phyloP scores from a whole-genome alignment of 2,329 filamentous ascomycete genomes.

The Albophoma yamanashiensis region DNA sequence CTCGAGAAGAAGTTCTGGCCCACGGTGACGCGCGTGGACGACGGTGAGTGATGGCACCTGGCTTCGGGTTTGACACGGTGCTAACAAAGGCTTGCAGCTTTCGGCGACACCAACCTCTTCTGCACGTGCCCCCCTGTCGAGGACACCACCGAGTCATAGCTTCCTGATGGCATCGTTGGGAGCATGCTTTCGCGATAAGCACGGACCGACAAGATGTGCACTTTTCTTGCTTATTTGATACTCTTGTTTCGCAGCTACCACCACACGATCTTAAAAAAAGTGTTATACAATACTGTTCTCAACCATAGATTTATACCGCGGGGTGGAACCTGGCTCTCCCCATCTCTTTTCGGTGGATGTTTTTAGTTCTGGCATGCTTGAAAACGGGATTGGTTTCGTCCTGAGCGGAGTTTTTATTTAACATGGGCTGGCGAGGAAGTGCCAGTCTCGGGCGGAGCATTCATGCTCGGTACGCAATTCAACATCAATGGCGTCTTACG shows the following conservation, averaged over 20 bases:
- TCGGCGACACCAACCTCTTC: slow-evolving; percentile 86
- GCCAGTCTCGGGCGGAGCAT: neutral
- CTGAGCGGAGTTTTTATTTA: slow-evolving; percentile 1
- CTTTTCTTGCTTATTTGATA: neutral
- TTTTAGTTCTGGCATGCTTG: neutral
- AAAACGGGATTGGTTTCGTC: neutral
- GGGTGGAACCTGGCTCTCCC: neutral
- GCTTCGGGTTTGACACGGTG: neutral
- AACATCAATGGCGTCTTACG: slow-evolving; percentile 10
- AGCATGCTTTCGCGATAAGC: neutral
- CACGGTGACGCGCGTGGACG: slow-evolving; percentile 73
- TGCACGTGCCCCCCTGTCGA: slow-evolving; percentile 87
- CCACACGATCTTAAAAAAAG: neutral
- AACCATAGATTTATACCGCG: neutral
- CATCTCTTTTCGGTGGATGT: neutral
- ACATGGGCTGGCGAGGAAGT: neutral
- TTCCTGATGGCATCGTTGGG: neutral
- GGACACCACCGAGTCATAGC: slow-evolving; percentile 28
- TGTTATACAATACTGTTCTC: neutral
- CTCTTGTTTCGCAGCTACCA: neutral
- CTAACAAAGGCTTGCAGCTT: slow-evolving; percentile 41
- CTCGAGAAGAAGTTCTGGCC: slow-evolving; percentile 99
- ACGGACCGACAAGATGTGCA: neutral
- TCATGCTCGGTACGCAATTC: slow-evolving; percentile 5
- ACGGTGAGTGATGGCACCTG: slow-evolving; percentile 49